A percentile compares a stretch with the other conserved stretches of the same genome.
phyloP scores from a whole-genome alignment of 2,329 filamentous ascomycete genomes.

The Aspergillus amoenus region DNA sequence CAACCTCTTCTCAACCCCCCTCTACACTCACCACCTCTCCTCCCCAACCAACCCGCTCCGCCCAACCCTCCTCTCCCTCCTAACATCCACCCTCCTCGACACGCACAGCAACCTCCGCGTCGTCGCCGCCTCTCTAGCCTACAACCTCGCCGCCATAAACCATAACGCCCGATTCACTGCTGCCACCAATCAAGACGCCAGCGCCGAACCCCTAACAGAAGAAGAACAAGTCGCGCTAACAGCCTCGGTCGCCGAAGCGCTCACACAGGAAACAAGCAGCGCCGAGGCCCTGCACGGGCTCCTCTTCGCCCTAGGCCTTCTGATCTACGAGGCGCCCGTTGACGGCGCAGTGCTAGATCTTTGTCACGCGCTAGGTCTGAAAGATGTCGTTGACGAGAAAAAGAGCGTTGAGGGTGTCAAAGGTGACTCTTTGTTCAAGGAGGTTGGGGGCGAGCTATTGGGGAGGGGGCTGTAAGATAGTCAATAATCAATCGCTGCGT shows the following conservation, averaged over 20 bases:
- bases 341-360: slow-evolving; percentile 78
- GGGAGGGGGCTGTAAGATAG: slow-evolving; percentile 32
- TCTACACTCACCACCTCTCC: slow-evolving; percentile 72
- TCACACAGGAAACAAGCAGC: slow-evolving; percentile 53
- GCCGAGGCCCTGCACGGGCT: slow-evolving; percentile 74
- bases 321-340: slow-evolving; percentile 68
- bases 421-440: slow-evolving; percentile 54
- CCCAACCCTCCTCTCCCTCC: slow-evolving; percentile 62
- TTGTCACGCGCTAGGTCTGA: slow-evolving; percentile 74
- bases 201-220: slow-evolving; percentile 60
- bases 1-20: slow-evolving; percentile 74
- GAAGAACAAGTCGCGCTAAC: slow-evolving; percentile 77
- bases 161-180: slow-evolving; percentile 63
- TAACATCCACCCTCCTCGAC: slow-evolving; percentile 78
- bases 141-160: slow-evolving; percentile 75
- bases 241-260: slow-evolving; percentile 76
- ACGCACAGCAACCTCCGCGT: slow-evolving; percentile 74
- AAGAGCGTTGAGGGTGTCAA: slow-evolving; percentile 42
- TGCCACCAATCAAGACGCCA: slow-evolving; percentile 26
- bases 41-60: slow-evolving; percentile 58
- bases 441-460: slow-evolving; percentile 49
- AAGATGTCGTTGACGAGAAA: slow-evolving; percentile 58
- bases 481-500: no score
- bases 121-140: slow-evolving; percentile 77
- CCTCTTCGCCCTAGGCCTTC: slow-evolving; percentile 70